phyloP scores from a whole-genome alignment of 2,329 filamentous ascomycete species.

The Fusarium heterosporum region DNA sequence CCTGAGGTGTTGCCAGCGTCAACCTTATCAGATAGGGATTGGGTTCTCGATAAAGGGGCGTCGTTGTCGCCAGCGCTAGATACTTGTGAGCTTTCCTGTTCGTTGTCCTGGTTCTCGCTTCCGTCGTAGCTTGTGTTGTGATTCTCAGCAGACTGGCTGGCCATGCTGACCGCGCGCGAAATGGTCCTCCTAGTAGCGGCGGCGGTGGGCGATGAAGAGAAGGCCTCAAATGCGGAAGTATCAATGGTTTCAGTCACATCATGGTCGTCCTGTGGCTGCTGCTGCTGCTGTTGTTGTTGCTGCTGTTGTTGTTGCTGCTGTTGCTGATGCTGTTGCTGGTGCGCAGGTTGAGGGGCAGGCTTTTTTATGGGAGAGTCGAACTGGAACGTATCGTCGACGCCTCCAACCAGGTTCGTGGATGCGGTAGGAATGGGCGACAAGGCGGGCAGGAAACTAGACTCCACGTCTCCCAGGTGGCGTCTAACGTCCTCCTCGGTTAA shows the following conservation, averaged over 20 bases:
- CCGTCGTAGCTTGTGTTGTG: slow-evolving; percentile 44
- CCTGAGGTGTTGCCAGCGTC: slow-evolving; percentile 63
- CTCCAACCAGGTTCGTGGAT: slow-evolving; percentile 51
- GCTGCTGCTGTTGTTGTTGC: background rate
- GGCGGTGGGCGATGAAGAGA: slow-evolving; percentile 68
- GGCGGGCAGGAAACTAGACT: slow-evolving; percentile 72
- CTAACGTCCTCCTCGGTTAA: slow-evolving; percentile 65
- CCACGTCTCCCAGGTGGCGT: slow-evolving; percentile 71
- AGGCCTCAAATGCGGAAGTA: slow-evolving; percentile 64
- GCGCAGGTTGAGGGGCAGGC: slow-evolving; percentile 46
- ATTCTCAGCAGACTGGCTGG: slow-evolving; percentile 49
- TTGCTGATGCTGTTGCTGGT: slow-evolving; percentile 15
- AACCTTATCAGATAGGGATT: slow-evolving; percentile 48
- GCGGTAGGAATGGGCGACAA: slow-evolving; percentile 66
- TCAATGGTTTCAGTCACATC: slow-evolving; percentile 54
- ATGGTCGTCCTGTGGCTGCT: slow-evolving; percentile 34
- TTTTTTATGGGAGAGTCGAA: slow-evolving; percentile 61
- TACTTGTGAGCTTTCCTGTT: slow-evolving; percentile 49
- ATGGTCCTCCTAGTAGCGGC: slow-evolving; percentile 66
- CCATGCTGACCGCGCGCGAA: slow-evolving; percentile 63
- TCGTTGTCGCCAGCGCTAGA: slow-evolving; percentile 49
- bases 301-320: background rate
- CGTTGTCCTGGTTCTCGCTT: slow-evolving; percentile 42
- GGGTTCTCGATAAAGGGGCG: slow-evolving; percentile 49
- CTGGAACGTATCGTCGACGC: slow-evolving; percentile 68